phyloP scores from a whole-genome alignment of 106 monocot genomes.

The Ottelia alismoides region DNA sequence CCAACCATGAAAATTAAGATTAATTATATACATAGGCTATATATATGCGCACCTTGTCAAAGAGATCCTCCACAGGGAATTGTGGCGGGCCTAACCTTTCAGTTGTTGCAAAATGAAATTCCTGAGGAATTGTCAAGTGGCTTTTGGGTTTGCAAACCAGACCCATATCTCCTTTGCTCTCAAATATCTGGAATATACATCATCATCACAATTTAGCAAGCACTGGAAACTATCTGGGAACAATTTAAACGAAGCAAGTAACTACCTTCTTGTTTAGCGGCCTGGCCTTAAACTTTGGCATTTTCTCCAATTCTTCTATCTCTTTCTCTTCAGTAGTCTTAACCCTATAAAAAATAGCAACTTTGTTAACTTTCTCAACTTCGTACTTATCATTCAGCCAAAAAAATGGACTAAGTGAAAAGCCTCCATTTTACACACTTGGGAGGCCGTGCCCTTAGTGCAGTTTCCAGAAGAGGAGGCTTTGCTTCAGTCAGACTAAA shows the following conservation, averaged over 20 bases:
- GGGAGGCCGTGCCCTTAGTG: constrained; percentile 60
- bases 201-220: too few species aligned
- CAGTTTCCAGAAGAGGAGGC: constrained; percentile 65
- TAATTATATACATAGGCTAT: background rate
- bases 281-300: constrained; percentile 92
- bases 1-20: background rate
- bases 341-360: constrained; percentile 24
- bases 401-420: too few species aligned
- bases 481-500: constrained; percentile 45
- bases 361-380: too few species aligned
- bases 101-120: constrained; percentile 93
- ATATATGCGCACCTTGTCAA: constrained; percentile 61
- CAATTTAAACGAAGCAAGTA: background rate
- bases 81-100: constrained; percentile 58
- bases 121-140: constrained; percentile 65
- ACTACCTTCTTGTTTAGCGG: constrained; percentile 80
- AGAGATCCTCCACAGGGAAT: constrained; percentile 40
- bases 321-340: constrained; percentile 79
- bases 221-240: background rate
- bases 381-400: background rate
- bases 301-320: constrained; percentile 67
- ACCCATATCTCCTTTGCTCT: constrained; percentile 58
- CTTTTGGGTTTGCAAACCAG: constrained; percentile 33
- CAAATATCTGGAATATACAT: constrained; percentile 52
- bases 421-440: constrained; percentile 27